Evolutionary conservation across 2,329 filamentous ascomycete species (phyloP), one percentile per base, ranked within the genome.

Genomic region (Alternaria triticina): DNA sequence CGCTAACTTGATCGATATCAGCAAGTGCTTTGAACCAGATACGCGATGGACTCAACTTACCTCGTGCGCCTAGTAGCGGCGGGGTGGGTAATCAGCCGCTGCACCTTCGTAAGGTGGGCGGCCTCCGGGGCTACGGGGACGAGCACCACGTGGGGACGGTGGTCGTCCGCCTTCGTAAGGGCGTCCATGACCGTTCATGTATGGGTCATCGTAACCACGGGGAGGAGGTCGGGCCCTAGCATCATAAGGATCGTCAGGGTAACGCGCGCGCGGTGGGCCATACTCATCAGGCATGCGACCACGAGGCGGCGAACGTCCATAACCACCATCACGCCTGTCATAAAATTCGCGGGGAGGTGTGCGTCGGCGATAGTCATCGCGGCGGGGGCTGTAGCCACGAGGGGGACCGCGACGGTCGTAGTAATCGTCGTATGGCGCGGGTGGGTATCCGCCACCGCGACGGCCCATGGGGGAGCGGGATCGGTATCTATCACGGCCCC

Each of bases 341-440:
- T 97, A 97, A 82, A 97, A 97, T 64, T 95, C 91, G 71, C 93
- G 90, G 64, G 91, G 86, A 59, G 87, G 90, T 61, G 87, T 86
- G 75, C 93, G 95, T 74, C 94, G 90, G 76, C 96, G 93, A 78
- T 95, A 94, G 81, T 97, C 97, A 68, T 91, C 90, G 65, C 91
- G 89, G 68, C 91, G 90, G 66, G 94, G 94, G 80, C 91, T 96
- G 80, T 96, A 97, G 64, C 90, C 92, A 72, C 93, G 89, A 62
- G 89, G 89, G 64, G 92, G 91, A 47, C 90, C 91, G 74, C 95
- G 93, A 73, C 93, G 90, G 79, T 96, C 94, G 74, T 96, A 84
- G 76, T 85, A 82, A 65, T 85, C 92, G 76, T 95, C 92, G 66
- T 87, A 84, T 40, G 89, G 87, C 61, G 86, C 86, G 63, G 87